Evolutionary conservation across 305 asterid genomes (phyloP).

Genomic region (Petunia hybrid): DNA sequence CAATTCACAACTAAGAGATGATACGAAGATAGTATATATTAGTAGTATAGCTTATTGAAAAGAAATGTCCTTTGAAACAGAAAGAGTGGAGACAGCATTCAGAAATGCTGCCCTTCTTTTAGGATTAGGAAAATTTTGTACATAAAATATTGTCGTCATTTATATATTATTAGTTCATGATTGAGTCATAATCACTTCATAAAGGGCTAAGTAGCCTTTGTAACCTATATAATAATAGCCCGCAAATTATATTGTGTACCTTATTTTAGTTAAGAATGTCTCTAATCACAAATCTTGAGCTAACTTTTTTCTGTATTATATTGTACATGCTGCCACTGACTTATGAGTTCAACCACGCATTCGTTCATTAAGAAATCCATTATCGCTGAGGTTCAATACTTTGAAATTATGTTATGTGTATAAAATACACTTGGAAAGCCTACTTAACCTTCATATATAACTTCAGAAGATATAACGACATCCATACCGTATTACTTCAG

Average conservation of each 20-base stretch:
- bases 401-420: not conserved
- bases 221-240: not conserved
- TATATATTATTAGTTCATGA: constrained; percentile 38
- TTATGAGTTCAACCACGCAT: too few species aligned
- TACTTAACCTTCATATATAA: not conserved
- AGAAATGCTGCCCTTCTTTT: constrained; percentile 57
- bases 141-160: constrained; percentile 35
- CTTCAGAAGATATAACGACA: too few species aligned
- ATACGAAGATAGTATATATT: not conserved
- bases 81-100: constrained; percentile 46
- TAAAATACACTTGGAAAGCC: not conserved
- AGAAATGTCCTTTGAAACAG: not conserved
- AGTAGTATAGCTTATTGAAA: constrained; percentile 7
- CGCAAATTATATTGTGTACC: not conserved
- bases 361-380: too few species aligned
- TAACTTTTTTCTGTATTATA: not conserved
- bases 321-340: too few species aligned
- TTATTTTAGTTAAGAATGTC: too few species aligned
- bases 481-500: too few species aligned
- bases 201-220: constrained; percentile 33
- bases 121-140: constrained; percentile 50
- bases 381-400: not conserved
- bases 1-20: constrained; percentile 32
- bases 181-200: constrained; percentile 37
- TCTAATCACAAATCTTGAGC: not conserved